These are phyloP conservation scores for Alternaria angustiovoidea DNA, from an alignment of 2,329 filamentous ascomycete species.

Conservation along the genomic window DNA sequence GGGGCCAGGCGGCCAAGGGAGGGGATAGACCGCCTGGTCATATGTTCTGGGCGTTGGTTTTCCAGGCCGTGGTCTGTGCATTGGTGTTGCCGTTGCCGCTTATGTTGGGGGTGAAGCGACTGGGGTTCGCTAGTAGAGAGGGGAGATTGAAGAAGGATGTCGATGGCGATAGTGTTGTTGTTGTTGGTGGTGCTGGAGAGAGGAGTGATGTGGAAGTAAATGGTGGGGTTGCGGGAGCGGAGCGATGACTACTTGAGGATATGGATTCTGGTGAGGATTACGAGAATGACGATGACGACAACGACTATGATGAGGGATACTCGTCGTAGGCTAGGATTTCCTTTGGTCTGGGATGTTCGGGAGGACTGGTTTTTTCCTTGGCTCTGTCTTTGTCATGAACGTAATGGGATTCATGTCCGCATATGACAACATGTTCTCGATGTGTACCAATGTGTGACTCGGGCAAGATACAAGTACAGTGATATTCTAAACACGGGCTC, in stretches of 20 bases:
- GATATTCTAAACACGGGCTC: conserved; percentile 50
- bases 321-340: background rate
- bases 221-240: background rate
- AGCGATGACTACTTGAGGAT: conserved; percentile 33
- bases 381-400: background rate
- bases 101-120: conserved; percentile 67
- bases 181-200: conserved; percentile 7
- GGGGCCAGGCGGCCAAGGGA: conserved; percentile 26
- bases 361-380: background rate
- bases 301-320: background rate
- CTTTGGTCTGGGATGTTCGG: background rate
- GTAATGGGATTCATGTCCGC: background rate
- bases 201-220: conserved; percentile 10
- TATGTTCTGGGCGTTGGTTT: conserved; percentile 79
- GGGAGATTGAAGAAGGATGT: conserved; percentile 47
- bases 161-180: conserved; percentile 28
- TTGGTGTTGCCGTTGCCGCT: conserved; percentile 72
- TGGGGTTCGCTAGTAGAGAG: conserved; percentile 61
- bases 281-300: conserved; percentile 4
- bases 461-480: conserved; percentile 41
- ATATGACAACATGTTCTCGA: background rate
- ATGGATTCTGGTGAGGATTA: conserved; percentile 19
- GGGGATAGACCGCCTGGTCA: conserved; percentile 66
- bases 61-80: conserved; percentile 76
- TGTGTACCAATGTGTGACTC: background rate